Conservation (phyloP, 2,329 filamentous ascomycete species). For the Colletotrichum siamense region DNA sequence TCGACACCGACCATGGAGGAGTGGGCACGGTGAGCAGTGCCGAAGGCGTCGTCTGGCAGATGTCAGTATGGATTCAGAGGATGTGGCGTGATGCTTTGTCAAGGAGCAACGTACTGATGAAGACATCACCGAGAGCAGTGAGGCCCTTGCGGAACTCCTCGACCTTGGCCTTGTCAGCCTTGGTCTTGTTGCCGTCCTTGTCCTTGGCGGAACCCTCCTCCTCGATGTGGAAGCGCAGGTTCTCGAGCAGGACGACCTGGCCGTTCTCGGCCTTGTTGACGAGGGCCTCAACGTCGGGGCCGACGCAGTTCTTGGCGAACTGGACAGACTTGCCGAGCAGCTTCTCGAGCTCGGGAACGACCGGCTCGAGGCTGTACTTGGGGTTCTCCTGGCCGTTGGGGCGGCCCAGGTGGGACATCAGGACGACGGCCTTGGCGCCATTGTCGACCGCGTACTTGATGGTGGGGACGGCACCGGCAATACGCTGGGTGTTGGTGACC, state of each 20-base stretch:
- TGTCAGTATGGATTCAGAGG: slow-evolving; percentile 23
- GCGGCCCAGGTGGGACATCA: slow-evolving; percentile 98
- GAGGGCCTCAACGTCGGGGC: slow-evolving; percentile 85
- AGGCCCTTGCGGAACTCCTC: slow-evolving; percentile 93
- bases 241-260: slow-evolving; percentile 91
- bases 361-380: slow-evolving; percentile 95
- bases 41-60: slow-evolving; percentile 87
- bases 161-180: slow-evolving; percentile 93
- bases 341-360: slow-evolving; percentile 91
- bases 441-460: slow-evolving; percentile 94
- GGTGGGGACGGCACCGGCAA: slow-evolving; percentile 91
- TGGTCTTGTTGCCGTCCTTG: slow-evolving; percentile 93
- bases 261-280: slow-evolving; percentile 84
- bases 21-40: slow-evolving; percentile 97
- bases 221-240: slow-evolving; percentile 97
- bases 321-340: slow-evolving; percentile 83
- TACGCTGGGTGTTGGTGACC: slow-evolving; percentile 98
- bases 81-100: background rate
- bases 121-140: slow-evolving; percentile 93
- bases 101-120: slow-evolving; percentile 79
- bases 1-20: slow-evolving; percentile 99
- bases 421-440: slow-evolving; percentile 88
- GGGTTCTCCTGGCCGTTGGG: slow-evolving; percentile 87
- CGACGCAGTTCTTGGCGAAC: slow-evolving; percentile 91
- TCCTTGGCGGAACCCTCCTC: slow-evolving; percentile 98